Base-by-base conservation (phyloP, 768 basidiomycete genomes). In the Naganishia antarctica region DNA sequence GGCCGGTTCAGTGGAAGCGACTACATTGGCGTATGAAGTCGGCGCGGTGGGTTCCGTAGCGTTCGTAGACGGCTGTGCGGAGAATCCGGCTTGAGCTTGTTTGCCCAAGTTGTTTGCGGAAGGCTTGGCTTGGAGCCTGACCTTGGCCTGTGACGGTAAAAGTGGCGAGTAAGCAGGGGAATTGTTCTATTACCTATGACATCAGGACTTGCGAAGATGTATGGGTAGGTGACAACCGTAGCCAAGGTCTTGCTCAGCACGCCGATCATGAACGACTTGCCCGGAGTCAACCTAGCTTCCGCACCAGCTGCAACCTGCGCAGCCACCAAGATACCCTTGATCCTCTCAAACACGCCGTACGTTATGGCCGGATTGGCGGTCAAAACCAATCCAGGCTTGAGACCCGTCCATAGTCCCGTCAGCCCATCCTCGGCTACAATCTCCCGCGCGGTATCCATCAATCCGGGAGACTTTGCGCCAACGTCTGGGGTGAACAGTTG, bases 291-390 rank as follows among this genome's bases (percentile, higher is more conserved):
- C 2, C 78, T 79, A 7, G 73, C 76, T 0, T 79, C 70, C 3
- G 67, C 65, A 46, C 71, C 65, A 4, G 70, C 69, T 23, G 80
- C 81, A 9, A 81, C 79, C 32, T 77, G 79, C 6, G 85, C 84
- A n/a, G 46, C 60, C 37, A 85, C 78, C 23, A 91, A 78, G 34
- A 90, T 75, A 46, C 81, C 83, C 80, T 97, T 97, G 62, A 97
- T 81, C 45, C 96, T 84, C 79, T 98, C 94, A 74, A 90, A 98
- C 43, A 87, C 82, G 51, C 96, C 96, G 73, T 94, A 97, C 0
- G 94, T 99, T 76, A 99, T 97, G 25, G 94, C 91, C 4, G 96
- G 94, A 78, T 98, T 98, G 60, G 92, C 86, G 34, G 94, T 98
- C 34, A 99, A 83, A n/a, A 97, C 91, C 69, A 99, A 79, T 43